phyloP scores from a whole-genome alignment of 768 basidiomycete genomes.

The Clitopilus hobsonii region DNA sequence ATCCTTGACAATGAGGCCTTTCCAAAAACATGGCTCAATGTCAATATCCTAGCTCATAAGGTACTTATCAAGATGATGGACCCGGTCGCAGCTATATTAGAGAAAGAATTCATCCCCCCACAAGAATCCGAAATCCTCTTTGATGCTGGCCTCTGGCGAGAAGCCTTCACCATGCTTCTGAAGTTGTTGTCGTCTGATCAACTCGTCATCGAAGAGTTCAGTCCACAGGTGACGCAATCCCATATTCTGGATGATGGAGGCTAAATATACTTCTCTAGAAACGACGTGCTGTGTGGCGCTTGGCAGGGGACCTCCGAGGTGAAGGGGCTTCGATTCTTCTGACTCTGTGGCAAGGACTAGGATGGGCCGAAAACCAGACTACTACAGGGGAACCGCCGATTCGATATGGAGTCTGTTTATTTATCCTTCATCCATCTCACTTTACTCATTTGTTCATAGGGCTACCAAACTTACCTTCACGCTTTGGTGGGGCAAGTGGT shows the following conservation, averaged over 20 bases:
- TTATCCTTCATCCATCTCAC: neutral
- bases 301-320: conserved; percentile 93
- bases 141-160: conserved; percentile 75
- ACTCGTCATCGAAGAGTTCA: conserved; percentile 91
- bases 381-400: conserved; percentile 48
- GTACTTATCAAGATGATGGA: conserved; percentile 88
- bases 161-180: conserved; percentile 76
- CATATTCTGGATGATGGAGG: neutral
- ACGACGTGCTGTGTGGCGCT: conserved; percentile 91
- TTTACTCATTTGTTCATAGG: conserved; percentile 33
- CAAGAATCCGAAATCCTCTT: conserved; percentile 62
- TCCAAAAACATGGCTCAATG: conserved; percentile 87
- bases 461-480: conserved; percentile 81
- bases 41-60: conserved; percentile 84
- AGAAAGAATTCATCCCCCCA: conserved; percentile 74
- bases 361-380: conserved; percentile 62
- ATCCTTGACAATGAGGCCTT: conserved; percentile 87
- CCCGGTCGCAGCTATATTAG: conserved; percentile 71
- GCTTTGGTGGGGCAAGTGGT: conserved; percentile 87
- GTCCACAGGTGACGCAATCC: conserved; percentile 64
- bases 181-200: conserved; percentile 87
- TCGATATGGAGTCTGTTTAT: conserved; percentile 60
- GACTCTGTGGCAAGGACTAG: conserved; percentile 82
- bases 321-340: conserved; percentile 81
- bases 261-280: conserved; percentile 44